Percentiles rank a stretch among this genome's conserved stretches.
Conservation (phyloP, 2,329 filamentous ascomycete genomes). For the Colletotrichum theobromicola region DNA sequence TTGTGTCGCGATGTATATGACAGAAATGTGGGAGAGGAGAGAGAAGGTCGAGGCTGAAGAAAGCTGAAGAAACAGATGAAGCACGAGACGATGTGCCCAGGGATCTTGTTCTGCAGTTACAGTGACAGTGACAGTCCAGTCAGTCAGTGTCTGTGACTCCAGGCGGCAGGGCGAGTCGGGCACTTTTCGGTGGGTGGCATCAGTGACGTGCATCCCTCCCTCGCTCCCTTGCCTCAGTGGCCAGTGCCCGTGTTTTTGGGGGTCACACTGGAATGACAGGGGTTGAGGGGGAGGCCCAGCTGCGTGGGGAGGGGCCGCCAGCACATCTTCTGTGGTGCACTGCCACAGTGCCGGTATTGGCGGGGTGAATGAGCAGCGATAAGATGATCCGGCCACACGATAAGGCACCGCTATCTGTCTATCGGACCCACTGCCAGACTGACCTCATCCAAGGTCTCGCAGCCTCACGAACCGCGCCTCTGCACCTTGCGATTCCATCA, state of each 20-base stretch:
- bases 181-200: background rate
- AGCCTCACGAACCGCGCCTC: background rate
- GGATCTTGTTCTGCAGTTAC: background rate
- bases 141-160: background rate
- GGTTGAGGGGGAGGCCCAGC: background rate
- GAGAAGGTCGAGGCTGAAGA: background rate
- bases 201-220: slow-evolving; percentile 8
- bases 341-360: slow-evolving; percentile 13
- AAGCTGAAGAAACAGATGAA: background rate
- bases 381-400: background rate
- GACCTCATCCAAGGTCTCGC: background rate
- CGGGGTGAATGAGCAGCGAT: slow-evolving; percentile 2
- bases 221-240: background rate
- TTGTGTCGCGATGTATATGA: background rate
- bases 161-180: background rate
- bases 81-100: background rate
- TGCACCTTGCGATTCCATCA: background rate
- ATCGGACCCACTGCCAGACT: background rate
- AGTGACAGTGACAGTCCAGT: background rate
- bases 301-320: background rate
- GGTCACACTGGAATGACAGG: background rate
- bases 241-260: background rate
- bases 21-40: background rate
- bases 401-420: too few species aligned
- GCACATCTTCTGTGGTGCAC: background rate